Evolutionary conservation across 257 asterid species (phyloP), one percentile per base, ranked within the genome.

Genomic region (Nicotiana tabacum): DNA sequence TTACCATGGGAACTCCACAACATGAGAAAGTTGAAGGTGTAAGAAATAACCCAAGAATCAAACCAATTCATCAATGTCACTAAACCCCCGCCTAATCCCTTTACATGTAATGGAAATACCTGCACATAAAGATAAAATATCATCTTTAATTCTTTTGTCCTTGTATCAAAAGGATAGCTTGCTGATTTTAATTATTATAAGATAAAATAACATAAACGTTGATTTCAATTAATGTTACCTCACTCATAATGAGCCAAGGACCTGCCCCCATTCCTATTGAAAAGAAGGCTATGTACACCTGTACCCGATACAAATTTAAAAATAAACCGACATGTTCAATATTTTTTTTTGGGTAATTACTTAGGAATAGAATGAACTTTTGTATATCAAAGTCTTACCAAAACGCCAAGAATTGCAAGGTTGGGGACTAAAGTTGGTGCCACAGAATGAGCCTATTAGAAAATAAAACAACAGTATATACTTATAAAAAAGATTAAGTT

Each of bases 211-310:
- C 30, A 60, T 60, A 60, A 60, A n/a, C 21, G 5, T 60, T 18
- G 27, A n/a, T 17, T 18, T 18, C 65, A 58, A 33, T 33, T 33
- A 33, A 17, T 24, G 12, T 77, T 76, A 85, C 88, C 88, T 85
- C 88, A 67, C 82, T 77, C 88, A 85, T 85, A 56, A 85, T 85
- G 57, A 85, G 66, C 88, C 88, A 85, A 60, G 88, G 88, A 78
- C 58, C 82, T 43, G 64, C 83, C 55, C 88, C 88, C 88, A 85
- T 67, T 48, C 88, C 88, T 33, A 85, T 77, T 35, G 88, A 82
- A 48, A 85, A 85, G 18, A 39, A 77, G 24, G 83, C 85, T 66
- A 82, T 33, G 61, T 85, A 85, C 24, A 82, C 74, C 88, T 85
- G 83, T n/a, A 5, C 27, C 48, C 60, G 12, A 21, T 11, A 32